Evolutionary conservation across 441 rosid species (phyloP).

Genomic region (Adansonia madagascariensis): DNA sequence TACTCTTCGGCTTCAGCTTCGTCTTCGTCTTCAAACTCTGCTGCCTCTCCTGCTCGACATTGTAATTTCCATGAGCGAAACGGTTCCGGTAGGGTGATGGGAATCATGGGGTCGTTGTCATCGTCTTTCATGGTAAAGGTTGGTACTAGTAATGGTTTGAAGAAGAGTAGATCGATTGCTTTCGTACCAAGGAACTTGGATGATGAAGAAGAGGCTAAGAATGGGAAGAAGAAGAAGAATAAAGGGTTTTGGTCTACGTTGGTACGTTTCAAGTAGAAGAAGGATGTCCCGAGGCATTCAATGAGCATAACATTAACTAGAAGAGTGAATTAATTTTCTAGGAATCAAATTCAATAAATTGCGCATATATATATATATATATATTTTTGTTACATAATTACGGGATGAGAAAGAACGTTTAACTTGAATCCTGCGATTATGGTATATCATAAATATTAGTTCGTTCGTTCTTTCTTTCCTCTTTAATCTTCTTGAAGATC

Average conservation of each 20-base stretch:
- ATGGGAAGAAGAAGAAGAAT: constrained; percentile 37
- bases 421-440: background rate
- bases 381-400: background rate
- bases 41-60: constrained; percentile 33
- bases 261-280: constrained; percentile 54
- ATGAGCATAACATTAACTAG: no score
- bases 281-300: background rate
- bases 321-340: no score
- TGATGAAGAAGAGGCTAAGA: constrained; percentile 28
- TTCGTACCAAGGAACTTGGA: no score
- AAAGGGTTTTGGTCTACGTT: constrained; percentile 73
- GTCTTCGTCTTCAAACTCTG: constrained; percentile 23
- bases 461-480: background rate
- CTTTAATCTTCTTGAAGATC: background rate
- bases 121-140: no score
- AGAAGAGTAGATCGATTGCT: no score
- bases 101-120: constrained; percentile 29
- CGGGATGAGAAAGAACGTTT: background rate
- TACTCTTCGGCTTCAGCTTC: background rate
- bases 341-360: no score
- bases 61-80: constrained; percentile 41
- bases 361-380: background rate
- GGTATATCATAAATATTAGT: background rate
- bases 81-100: constrained; percentile 40
- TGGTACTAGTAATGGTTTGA: no score